Evolutionary conservation across 768 basidiomycete species (phyloP).

Genomic region (Boletus rubropictus): DNA sequence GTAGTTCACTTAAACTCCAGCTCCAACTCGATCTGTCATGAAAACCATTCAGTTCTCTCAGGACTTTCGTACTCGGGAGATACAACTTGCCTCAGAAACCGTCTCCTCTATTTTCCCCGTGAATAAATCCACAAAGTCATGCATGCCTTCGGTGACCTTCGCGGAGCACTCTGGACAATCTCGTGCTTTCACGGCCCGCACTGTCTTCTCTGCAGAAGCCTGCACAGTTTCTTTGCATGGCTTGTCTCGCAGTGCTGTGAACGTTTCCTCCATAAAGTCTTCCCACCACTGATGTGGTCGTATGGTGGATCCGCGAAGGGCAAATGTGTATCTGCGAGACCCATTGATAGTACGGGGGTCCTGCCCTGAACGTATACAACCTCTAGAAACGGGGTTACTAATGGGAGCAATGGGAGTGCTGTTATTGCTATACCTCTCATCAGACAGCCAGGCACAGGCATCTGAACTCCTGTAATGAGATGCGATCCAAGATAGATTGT

Average conservation of each 20-base stretch:
- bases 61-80: accelerated
- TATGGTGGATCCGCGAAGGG: neutral
- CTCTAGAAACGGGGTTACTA: too few relatives aligned
- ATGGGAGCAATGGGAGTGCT: too few relatives aligned
- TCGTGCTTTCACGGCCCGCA: neutral
- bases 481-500: constrained; percentile 10
- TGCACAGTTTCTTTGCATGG: constrained; percentile 12
- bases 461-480: neutral
- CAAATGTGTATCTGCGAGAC: neutral
- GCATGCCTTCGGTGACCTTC: constrained; percentile 10
- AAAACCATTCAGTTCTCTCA: neutral
- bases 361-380: too few relatives aligned
- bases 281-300: constrained; percentile 16
- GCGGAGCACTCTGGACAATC: neutral
- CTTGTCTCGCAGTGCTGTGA: constrained; percentile 12
- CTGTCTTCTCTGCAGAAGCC: neutral
- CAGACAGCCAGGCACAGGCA: constrained; percentile 11
- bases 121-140: constrained; percentile 9
- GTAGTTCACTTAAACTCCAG: neutral
- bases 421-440: neutral
- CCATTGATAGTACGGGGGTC: too few relatives aligned
- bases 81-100: constrained; percentile 5
- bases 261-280: constrained; percentile 14
- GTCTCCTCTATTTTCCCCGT: constrained; percentile 8
- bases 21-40: constrained; percentile 1